Percentiles rank a stretch among this genome's conserved stretches.
Conservation (phyloP, 371 early-diverging fungal species). For the Mucor velutinosus region DNA sequence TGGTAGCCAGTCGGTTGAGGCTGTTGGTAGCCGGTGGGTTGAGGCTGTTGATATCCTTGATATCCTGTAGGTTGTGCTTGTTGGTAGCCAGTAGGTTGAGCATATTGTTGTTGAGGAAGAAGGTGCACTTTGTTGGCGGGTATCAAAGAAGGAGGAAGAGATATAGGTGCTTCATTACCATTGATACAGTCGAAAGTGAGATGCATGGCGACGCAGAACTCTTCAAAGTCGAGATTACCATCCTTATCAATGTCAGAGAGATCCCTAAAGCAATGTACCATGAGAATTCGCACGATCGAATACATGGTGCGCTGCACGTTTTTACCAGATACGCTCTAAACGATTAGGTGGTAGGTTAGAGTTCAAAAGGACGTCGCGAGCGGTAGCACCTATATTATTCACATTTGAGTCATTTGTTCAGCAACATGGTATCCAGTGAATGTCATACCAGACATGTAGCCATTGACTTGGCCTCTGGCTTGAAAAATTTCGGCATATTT, state of each 20-base stretch:
- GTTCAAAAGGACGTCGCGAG: slow-evolving; percentile 70
- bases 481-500: slow-evolving; percentile 71
- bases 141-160: slow-evolving; percentile 32
- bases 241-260: slow-evolving; percentile 90
- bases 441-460: slow-evolving; percentile 67
- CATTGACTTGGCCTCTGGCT: slow-evolving; percentile 67
- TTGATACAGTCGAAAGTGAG: slow-evolving; percentile 71
- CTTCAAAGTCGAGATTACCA: slow-evolving; percentile 86
- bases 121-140: slow-evolving; percentile 35
- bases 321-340: slow-evolving; percentile 76
- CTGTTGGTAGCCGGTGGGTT: slow-evolving; percentile 42
- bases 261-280: slow-evolving; percentile 53
- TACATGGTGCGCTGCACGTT: neutral
- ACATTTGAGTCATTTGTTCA: slow-evolving; percentile 1
- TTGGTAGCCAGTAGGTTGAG: slow-evolving; percentile 46
- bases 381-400: slow-evolving; percentile 53
- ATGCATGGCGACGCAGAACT: slow-evolving; percentile 86
- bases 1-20: slow-evolving; percentile 25
- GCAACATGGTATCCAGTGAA: neutral
- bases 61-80: slow-evolving; percentile 32
- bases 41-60: slow-evolving; percentile 39
- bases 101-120: slow-evolving; percentile 27
- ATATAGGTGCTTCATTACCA: slow-evolving; percentile 55
- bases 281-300: neutral
- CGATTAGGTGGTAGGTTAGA: slow-evolving; percentile 70